Evolutionary conservation across 345 rosid genomes (phyloP), one percentile per base, ranked within the genome.

Genomic region (Gossypium stocksii): DNA sequence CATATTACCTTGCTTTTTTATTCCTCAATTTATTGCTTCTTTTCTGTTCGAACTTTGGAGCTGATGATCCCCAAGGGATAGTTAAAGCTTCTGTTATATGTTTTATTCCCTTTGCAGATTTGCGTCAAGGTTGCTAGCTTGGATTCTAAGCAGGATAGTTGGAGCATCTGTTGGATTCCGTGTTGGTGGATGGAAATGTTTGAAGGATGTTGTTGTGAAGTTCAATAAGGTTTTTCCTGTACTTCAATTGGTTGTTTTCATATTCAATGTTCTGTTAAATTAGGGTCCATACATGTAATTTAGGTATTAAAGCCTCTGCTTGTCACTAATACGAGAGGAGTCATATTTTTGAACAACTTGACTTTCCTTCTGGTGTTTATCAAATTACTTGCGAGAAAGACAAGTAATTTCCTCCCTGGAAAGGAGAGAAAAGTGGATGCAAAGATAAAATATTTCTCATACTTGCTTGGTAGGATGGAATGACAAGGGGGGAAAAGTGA

Each of bases 141-240:
- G 86, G 93, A 78, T 91, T 79, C 81, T 93, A 76, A 88, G 99
- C 85, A 84, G 91, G 69, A 78, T 87, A 15, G 20, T 95, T 17
- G 92, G 97, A 82, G 98, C 87, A 43, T 88, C 93, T 41, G 87
- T 95, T 75, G 85, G 80, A 74, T 91, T 95, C 51, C 94, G 93
- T 19, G 85, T 93, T 81, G 93, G 92, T 43, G 94, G 99, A 66
- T 95, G 98, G 99, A 95, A 93, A 85, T 91, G 94, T 72, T 81
- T 95, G 63, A 86, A 86, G 73, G 97, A 95, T 75, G 84, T 95
- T 1, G 86, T 88, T 54, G 91, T 95, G 80, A 93, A 88, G 87
- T 91, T 91, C 78, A 83, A 85, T 38, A 95, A 95, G 99, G 99
- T 95, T 67, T 75, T 71, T 27, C 49, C 62, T 75, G 34, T 70